Conservation (phyloP, 2,329 filamentous ascomycete genomes). For the Lachnellula subtilissima region DNA sequence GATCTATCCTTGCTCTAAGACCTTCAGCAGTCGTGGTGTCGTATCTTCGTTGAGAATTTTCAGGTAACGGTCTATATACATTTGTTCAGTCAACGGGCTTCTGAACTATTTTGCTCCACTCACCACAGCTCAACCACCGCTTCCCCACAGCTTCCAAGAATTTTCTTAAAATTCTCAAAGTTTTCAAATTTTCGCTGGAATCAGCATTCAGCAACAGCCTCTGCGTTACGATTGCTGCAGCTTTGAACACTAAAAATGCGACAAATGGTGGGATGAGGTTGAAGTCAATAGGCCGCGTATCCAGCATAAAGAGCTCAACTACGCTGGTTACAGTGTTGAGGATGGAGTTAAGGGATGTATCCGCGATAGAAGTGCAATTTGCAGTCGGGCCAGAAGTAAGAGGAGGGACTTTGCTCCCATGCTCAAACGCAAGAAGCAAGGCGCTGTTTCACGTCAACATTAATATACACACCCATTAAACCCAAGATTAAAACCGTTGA, state of each 20-base stretch:
- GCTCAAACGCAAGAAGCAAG: conserved; percentile 17
- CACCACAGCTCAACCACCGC: conserved; percentile 19
- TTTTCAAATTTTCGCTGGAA: conserved; percentile 6
- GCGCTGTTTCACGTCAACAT: conserved; percentile 11
- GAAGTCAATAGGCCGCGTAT: conserved; percentile 8
- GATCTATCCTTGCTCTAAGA: background rate
- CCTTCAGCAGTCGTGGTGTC: conserved; percentile 19
- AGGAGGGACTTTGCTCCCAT: conserved; percentile 12
- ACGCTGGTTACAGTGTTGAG: conserved; percentile 8
- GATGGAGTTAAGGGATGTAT: conserved; percentile 4
- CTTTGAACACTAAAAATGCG: conserved; percentile 16
- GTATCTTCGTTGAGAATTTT: conserved; percentile 23
- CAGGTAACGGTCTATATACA: conserved; percentile 16
- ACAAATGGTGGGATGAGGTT: conserved; percentile 16
- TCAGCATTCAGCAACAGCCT: conserved; percentile 9
- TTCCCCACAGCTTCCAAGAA: conserved; percentile 12
- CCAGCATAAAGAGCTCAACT: conserved; percentile 10
- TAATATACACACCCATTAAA: background rate
- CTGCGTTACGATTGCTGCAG: conserved; percentile 14
- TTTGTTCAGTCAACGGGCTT: conserved; percentile 5
- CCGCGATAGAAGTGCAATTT: conserved; percentile 8
- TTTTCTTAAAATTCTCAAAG: conserved; percentile 11
- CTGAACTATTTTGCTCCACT: conserved; percentile 6
- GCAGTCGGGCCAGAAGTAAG: conserved; percentile 1
- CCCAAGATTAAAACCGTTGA: background rate